phyloP scores from a whole-genome alignment of 805 yeast genomes.

The Pichia nanzhaoensis region DNA sequence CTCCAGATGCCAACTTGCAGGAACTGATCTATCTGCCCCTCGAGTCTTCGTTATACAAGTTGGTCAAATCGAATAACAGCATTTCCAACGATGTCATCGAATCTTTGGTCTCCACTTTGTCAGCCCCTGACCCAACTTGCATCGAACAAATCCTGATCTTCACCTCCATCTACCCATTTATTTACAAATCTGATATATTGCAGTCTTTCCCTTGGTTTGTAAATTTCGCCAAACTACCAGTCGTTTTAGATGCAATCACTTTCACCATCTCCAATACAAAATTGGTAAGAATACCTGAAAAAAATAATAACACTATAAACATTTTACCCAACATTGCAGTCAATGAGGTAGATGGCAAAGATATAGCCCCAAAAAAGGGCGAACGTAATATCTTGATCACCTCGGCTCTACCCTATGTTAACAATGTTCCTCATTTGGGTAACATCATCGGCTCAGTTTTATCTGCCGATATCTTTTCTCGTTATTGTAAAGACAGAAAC shows the following conservation, averaged over 20 bases:
- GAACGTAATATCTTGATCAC: conserved; percentile 84
- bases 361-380: conserved; percentile 58
- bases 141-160: conserved; percentile 55
- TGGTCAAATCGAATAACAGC: conserved; percentile 32
- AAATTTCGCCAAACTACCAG: conserved; percentile 32
- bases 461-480: conserved; percentile 87
- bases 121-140: conserved; percentile 28
- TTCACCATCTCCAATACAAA: conserved; percentile 41
- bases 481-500: conserved; percentile 85
- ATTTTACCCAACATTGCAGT: conserved; percentile 20
- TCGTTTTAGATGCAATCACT: conserved; percentile 40
- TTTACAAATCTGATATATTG: conserved; percentile 9
- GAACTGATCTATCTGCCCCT: conserved; percentile 28
- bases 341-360: too few relatives aligned
- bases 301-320: conserved; percentile 34
- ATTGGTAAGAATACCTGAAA: conserved; percentile 34
- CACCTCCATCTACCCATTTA: conserved; percentile 46
- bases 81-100: conserved; percentile 16
- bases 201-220: conserved; percentile 33
- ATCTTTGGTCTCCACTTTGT: conserved; percentile 9
- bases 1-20: background rate
- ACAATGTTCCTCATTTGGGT: conserved; percentile 97
- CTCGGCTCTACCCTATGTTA: conserved; percentile 96
- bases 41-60: conserved; percentile 38
- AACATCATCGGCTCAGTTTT: conserved; percentile 93